Conservation (phyloP, 2,329 filamentous ascomycete species). For the Cercospora sesami region DNA sequence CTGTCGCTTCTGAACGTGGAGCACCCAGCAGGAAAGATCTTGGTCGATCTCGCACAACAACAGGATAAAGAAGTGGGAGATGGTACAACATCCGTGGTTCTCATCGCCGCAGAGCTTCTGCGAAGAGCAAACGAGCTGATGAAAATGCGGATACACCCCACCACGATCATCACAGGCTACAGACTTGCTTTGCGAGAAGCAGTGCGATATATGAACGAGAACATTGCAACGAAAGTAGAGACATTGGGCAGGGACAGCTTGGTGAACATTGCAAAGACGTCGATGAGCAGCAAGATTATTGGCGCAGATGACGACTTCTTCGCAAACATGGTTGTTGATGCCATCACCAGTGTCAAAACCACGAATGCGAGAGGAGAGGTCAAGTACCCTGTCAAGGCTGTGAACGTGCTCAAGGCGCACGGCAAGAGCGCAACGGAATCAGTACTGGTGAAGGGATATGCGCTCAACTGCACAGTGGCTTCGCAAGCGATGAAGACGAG, state of each 20-base stretch:
- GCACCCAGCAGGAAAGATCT: conserved; percentile 95
- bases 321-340: conserved; percentile 93
- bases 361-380: conserved; percentile 85
- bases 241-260: conserved; percentile 85
- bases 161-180: conserved; percentile 98
- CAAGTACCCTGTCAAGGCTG: conserved; percentile 98
- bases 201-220: conserved; percentile 98
- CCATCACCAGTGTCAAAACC: conserved; percentile 90
- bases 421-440: conserved; percentile 90
- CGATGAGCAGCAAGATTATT: conserved; percentile 99
- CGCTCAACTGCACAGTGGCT: conserved; percentile 96
- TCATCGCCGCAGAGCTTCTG: conserved; percentile 94
- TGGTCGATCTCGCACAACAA: conserved; percentile 95
- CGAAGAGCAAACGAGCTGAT: conserved; percentile 94
- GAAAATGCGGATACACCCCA: conserved; percentile 99
- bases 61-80: conserved; percentile 99
- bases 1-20: conserved; percentile 93
- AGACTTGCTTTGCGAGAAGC: conserved; percentile 91
- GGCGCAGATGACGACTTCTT: conserved; percentile 96
- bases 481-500: conserved; percentile 97
- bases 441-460: conserved; percentile 90
- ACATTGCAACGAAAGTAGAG: conserved; percentile 94
- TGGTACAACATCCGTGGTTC: conserved; percentile 94
- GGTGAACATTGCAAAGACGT: conserved; percentile 94
- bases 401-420: conserved; percentile 98